Base-by-base conservation (phyloP, 495 filamentous ascomycete species). In the Penicillium alfredii region DNA sequence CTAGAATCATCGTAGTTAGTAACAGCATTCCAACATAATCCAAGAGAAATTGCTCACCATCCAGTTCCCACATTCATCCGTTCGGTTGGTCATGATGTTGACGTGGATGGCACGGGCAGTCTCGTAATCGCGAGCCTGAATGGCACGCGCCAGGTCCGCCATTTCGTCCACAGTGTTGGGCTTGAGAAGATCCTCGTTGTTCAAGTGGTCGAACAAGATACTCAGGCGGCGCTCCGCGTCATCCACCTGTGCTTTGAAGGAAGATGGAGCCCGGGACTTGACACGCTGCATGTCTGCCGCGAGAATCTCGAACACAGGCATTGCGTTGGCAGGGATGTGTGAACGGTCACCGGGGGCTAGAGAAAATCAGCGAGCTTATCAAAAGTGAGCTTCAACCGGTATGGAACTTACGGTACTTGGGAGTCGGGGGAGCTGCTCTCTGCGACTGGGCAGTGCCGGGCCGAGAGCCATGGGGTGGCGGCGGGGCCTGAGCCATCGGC, bases 181-280 rank as follows among this genome's bases (percentile, higher is more conserved):
- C 56, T 80, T 85, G 33, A 96, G 70, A 15, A 98, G 66, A 41
- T 95, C 87, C 51, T 86, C 84, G 51, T 97, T 97, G 69, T 97
- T 97, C 33, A 98, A 70, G 60, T 95, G 88, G 52, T 97, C 88
- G 63, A 94, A 98, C 7, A 98, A 74, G 35, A 94, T 81, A 44
- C 81, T 84, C 38, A 98, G 71, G 27, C 90, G 76, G 61, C 93
- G 93, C 55, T 95, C 87, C 3, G 88, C 92, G 56, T 98, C 90
- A 32, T 83, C 81, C 24, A 97, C 86, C 55, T 95, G 86, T 14
- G 76, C 69, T 50, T 83, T 80, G 69, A 89, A 96, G 4, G 79
- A 72, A 10, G 79, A 63, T 3, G 92, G 92, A 0, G 93, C 93
- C 34, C 81, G 78, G 31, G 76, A 55, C 40, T 90, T 88, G 36